phyloP scores from a whole-genome alignment of 306 rosid species.

The Vigna reflexopilosa region DNA sequence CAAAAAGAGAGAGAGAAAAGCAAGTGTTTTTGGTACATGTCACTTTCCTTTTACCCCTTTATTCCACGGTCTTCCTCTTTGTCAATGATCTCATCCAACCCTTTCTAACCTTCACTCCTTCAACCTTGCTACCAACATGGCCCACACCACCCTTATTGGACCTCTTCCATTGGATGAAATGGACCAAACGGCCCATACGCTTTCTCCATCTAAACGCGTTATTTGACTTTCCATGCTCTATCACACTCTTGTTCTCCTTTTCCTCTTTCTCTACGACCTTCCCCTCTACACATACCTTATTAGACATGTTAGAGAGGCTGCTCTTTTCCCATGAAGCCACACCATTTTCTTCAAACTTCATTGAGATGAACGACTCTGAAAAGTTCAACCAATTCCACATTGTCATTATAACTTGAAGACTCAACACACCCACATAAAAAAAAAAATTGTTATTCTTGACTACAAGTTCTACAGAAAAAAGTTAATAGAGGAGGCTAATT shows the following conservation, averaged over 20 bases:
- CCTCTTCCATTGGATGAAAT: constrained; percentile 76
- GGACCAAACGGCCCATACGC: constrained; percentile 80
- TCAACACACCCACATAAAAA: background rate
- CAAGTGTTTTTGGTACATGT: constrained; percentile 1
- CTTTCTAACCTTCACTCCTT: constrained; percentile 77
- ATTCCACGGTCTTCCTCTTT: constrained; percentile 67
- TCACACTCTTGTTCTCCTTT: constrained; percentile 60
- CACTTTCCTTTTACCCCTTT: constrained; percentile 46
- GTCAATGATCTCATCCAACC: constrained; percentile 78
- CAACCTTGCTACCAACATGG: constrained; percentile 71
- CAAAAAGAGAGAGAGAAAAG: background rate
- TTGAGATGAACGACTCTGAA: constrained; percentile 88
- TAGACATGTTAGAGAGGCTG: constrained; percentile 39
- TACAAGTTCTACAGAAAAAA: no score
- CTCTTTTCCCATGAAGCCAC: constrained; percentile 83
- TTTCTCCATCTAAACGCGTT: constrained; percentile 77
- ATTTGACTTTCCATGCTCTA: constrained; percentile 74
- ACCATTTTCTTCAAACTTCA: constrained; percentile 83
- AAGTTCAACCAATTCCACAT: constrained; percentile 24
- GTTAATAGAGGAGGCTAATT: background rate
- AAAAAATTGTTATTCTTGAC: no score
- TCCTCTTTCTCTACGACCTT: constrained; percentile 38
- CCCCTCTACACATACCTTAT: constrained; percentile 54
- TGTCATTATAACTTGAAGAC: constrained; percentile 33
- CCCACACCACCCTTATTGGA: constrained; percentile 55